Percentiles rank a stretch among this genome's conserved stretches.
phyloP scores from a whole-genome alignment of 169 alveolate genomes.

The Eimeria tenella region DNA sequence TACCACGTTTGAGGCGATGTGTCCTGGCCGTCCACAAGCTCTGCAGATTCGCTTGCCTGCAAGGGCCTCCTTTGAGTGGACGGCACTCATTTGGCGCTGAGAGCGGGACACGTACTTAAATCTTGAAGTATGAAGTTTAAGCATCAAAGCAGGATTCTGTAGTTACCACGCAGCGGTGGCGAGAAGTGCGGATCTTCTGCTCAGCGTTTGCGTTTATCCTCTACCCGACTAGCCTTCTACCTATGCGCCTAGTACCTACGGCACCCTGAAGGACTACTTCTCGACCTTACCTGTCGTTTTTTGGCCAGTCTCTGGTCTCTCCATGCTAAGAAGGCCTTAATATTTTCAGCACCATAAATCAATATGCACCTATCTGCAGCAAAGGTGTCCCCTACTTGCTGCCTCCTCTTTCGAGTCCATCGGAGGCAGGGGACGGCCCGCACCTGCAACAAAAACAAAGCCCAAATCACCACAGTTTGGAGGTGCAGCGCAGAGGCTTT shows the following conservation, averaged over 20 bases:
- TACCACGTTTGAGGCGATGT: conserved; percentile 92
- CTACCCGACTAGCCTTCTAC: neutral
- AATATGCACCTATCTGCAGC: conserved; percentile 88
- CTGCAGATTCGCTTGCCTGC: conserved; percentile 88
- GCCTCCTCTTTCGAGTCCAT: conserved; percentile 90
- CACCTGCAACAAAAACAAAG: conserved; percentile 5
- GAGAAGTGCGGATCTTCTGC: no score
- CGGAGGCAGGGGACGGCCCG: conserved; percentile 87
- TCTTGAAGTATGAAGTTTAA: neutral
- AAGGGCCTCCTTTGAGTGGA: conserved; percentile 76
- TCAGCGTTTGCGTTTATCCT: no score
- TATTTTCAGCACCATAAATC: conserved; percentile 90
- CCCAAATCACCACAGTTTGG: neutral
- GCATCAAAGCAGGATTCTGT: neutral
- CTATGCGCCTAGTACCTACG: neutral
- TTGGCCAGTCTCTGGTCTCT: conserved; percentile 84
- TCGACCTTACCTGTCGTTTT: conserved; percentile 58
- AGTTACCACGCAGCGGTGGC: no score
- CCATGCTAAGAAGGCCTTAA: conserved; percentile 86
- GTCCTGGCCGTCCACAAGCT: conserved; percentile 91
- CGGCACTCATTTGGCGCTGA: conserved; percentile 63
- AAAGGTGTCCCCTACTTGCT: conserved; percentile 86
- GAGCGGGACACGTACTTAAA: neutral
- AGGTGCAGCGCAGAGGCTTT: no score
- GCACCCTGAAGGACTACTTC: neutral